Conservation (phyloP, 345 rosid genomes). For the Lepidium sativum region DNA sequence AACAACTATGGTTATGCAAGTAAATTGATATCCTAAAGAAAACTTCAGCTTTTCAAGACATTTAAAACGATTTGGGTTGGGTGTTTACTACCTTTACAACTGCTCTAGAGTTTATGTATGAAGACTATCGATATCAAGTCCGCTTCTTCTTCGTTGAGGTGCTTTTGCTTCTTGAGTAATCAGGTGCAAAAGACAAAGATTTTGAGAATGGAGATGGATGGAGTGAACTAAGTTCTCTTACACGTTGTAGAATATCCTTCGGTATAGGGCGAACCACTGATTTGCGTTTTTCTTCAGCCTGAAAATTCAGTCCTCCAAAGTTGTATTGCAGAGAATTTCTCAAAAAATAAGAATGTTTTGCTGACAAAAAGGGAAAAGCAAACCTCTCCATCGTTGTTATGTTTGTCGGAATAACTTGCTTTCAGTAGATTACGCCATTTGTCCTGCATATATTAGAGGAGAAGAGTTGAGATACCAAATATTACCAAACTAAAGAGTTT, state of each 20-base stretch:
- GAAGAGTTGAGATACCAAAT: neutral
- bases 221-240: constrained; percentile 58
- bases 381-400: constrained; percentile 45
- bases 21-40: neutral
- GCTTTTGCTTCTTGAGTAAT: constrained; percentile 25
- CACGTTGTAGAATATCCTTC: constrained; percentile 41
- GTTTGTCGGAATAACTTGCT: constrained; percentile 41
- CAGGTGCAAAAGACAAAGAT: neutral
- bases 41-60: neutral
- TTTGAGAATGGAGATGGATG: constrained; percentile 53
- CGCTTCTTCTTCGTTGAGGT: no score
- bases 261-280: constrained; percentile 41
- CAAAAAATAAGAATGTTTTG: neutral
- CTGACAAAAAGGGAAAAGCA: neutral
- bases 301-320: constrained; percentile 19
- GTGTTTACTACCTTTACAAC: neutral
- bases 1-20: neutral
- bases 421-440: constrained; percentile 93
- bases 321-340: neutral
- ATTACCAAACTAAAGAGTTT: neutral
- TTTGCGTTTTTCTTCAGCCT: constrained; percentile 45
- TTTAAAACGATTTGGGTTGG: neutral
- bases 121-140: neutral
- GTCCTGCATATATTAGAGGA: constrained; percentile 42
- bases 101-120: neutral